These are phyloP conservation scores for Trametes hirsuta DNA, from an alignment of 1,284 basidiomycete species.

Conservation along the genomic window DNA sequence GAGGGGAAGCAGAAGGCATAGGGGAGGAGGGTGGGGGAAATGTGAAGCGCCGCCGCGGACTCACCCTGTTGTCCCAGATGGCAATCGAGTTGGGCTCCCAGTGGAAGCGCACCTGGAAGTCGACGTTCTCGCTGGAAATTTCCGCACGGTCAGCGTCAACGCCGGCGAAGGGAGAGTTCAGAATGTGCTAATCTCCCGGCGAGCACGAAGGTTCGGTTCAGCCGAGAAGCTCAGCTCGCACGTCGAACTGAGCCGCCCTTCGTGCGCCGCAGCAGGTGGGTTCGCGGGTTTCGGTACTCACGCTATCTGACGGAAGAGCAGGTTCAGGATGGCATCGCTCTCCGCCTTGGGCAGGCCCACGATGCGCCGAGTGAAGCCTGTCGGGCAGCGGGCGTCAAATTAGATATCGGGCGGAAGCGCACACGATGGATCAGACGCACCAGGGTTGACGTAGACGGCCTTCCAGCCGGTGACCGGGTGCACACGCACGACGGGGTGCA, in stretches of 20 bases:
- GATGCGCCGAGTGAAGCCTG: slow-evolving; percentile 72
- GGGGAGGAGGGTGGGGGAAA: background rate
- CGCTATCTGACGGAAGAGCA: slow-evolving; percentile 71
- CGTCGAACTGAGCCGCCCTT: background rate
- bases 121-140: slow-evolving; percentile 54
- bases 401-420: background rate
- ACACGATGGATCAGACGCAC: slow-evolving; percentile 34
- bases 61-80: slow-evolving; percentile 75
- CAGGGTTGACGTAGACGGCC: slow-evolving; percentile 73
- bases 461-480: slow-evolving; percentile 86
- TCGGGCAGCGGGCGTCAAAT: slow-evolving; percentile 1
- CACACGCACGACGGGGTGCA: slow-evolving; percentile 71
- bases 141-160: background rate
- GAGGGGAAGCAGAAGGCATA: background rate
- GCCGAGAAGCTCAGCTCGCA: background rate
- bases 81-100: slow-evolving; percentile 73
- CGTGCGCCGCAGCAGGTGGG: background rate
- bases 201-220: slow-evolving; percentile 4
- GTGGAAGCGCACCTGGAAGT: slow-evolving; percentile 73
- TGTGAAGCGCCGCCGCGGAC: slow-evolving; percentile 27
- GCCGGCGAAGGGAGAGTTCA: slow-evolving; percentile 8
- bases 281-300: slow-evolving; percentile 12
- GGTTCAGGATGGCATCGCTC: slow-evolving; percentile 69
- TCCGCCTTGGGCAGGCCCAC: slow-evolving; percentile 80
- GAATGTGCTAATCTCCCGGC: slow-evolving; percentile 6